Evolutionary conservation across 2,329 filamentous ascomycete genomes (phyloP).

Genomic region (Elsinoe ampelina): DNA sequence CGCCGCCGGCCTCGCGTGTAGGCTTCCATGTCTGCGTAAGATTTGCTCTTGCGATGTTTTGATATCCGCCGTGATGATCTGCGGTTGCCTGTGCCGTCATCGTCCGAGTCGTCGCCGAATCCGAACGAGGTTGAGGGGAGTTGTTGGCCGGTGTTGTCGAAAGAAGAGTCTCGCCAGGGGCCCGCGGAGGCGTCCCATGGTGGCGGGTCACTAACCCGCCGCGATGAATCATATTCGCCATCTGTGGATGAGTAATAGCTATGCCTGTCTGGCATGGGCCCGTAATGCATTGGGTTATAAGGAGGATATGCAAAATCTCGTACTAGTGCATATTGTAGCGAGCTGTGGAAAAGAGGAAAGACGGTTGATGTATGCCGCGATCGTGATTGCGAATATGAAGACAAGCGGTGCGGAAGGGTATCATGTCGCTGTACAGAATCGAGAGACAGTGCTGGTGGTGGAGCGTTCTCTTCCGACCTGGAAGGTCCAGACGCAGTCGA

Average conservation of each 20-base stretch:
- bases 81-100: conserved; percentile 11
- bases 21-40: conserved; percentile 93
- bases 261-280: conserved; percentile 63
- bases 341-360: conserved; percentile 77
- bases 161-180: conserved; percentile 37
- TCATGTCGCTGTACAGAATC: conserved; percentile 3
- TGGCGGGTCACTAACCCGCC: conserved; percentile 43
- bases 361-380: conserved; percentile 31
- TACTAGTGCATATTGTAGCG: conserved; percentile 77
- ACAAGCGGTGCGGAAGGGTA: conserved; percentile 4
- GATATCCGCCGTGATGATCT: conserved; percentile 17
- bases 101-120: conserved; percentile 17
- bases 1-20: conserved; percentile 38
- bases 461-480: conserved; percentile 5
- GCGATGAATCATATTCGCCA: conserved; percentile 85
- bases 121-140: conserved; percentile 29
- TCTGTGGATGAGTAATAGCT: conserved; percentile 6
- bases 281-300: conserved; percentile 83
- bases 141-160: conserved; percentile 21
- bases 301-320: conserved; percentile 90
- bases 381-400: conserved; percentile 13
- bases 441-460: conserved; percentile 4
- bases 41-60: conserved; percentile 36
- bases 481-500: background rate
- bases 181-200: conserved; percentile 63